Evolutionary conservation across 768 basidiomycete genomes (phyloP).

Genomic region (Naganishia onofrii): DNA sequence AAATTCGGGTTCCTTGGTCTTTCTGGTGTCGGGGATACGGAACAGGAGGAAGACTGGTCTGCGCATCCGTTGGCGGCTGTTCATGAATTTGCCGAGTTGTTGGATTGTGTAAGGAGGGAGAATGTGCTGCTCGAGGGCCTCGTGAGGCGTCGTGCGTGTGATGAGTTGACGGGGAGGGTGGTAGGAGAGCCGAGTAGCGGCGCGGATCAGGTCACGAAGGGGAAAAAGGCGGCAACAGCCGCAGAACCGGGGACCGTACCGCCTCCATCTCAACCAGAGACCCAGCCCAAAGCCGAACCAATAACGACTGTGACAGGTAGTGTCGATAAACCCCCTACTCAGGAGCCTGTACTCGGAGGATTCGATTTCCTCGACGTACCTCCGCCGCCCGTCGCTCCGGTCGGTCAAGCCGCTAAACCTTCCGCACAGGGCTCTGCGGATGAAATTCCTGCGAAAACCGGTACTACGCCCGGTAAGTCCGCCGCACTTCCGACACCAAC

Average conservation of each 20-base stretch:
- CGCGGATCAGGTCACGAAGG: background rate
- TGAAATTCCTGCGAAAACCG: background rate
- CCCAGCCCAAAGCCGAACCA: background rate
- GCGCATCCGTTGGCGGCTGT: constrained; percentile 18
- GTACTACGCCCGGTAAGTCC: background rate
- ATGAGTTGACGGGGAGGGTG: constrained; percentile 11
- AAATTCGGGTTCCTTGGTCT: constrained; percentile 8
- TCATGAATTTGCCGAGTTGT: constrained; percentile 17
- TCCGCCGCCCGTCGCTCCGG: background rate
- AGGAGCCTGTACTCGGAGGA: constrained; percentile 9
- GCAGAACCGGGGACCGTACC: constrained; percentile 4
- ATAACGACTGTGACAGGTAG: background rate
- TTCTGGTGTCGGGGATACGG: background rate
- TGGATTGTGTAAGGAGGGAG: constrained; percentile 20
- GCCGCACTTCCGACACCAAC: background rate
- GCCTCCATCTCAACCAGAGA: background rate
- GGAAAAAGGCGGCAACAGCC: background rate
- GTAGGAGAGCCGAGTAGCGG: background rate
- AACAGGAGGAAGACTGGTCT: constrained; percentile 13
- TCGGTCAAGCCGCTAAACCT: background rate
- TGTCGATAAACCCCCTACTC: background rate
- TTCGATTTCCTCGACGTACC: background rate
- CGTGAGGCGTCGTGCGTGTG: constrained; percentile 7
- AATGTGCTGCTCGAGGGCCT: constrained; percentile 17
- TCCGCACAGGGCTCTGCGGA: background rate